phyloP scores from a whole-genome alignment of 371 early-diverging fungal genomes.

The Chytridium lagenaria region DNA sequence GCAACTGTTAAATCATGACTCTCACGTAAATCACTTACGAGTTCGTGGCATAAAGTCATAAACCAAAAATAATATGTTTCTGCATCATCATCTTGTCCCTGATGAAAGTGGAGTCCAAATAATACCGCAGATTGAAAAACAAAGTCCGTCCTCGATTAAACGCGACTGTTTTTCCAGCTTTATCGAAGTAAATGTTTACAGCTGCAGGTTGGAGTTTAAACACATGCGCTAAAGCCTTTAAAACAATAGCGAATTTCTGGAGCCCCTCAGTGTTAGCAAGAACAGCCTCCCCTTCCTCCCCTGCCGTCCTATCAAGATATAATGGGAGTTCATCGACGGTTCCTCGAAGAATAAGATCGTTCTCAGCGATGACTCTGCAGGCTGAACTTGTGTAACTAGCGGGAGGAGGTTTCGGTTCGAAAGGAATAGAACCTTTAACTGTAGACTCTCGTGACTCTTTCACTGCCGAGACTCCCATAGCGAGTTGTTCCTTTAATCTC shows the following conservation, averaged over 20 bases:
- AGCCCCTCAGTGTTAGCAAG: constrained; percentile 12
- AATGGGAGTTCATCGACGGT: constrained; percentile 35
- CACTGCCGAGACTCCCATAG: constrained; percentile 33
- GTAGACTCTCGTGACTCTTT: constrained; percentile 30
- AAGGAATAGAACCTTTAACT: constrained; percentile 40
- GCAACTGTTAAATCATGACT: background rate
- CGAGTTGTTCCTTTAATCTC: constrained; percentile 37
- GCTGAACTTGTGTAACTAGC: constrained; percentile 29
- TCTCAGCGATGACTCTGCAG: constrained; percentile 38
- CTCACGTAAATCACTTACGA: no score
- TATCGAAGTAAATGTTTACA: constrained; percentile 81
- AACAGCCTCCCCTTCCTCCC: constrained; percentile 17
- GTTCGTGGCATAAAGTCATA: constrained; percentile 86
- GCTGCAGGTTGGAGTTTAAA: constrained; percentile 65
- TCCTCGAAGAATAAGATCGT: constrained; percentile 37
- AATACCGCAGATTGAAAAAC: constrained; percentile 86
- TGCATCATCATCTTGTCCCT: constrained; percentile 20
- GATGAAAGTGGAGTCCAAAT: constrained; percentile 67
- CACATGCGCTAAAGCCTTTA: constrained; percentile 61
- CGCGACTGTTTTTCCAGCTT: constrained; percentile 72
- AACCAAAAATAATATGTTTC: constrained; percentile 86
- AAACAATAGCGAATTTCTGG: constrained; percentile 60
- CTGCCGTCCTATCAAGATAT: constrained; percentile 39
- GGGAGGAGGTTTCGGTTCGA: constrained; percentile 28
- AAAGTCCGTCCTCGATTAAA: constrained; percentile 80